phyloP scores from a whole-genome alignment of 208 protist genomes.

The Porcisia deanei region DNA sequence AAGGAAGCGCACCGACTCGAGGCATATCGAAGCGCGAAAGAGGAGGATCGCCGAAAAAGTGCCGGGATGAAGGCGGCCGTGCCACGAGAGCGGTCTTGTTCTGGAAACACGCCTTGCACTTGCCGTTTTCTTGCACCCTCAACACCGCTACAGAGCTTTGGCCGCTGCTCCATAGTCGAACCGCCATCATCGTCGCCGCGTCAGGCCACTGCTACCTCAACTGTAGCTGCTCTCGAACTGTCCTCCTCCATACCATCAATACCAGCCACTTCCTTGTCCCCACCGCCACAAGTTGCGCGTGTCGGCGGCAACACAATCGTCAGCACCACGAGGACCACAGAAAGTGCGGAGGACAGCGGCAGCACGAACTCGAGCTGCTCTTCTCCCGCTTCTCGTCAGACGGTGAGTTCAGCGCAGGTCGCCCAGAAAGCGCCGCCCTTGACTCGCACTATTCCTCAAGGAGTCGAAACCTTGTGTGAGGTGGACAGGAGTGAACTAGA shows the following conservation, averaged over 20 bases:
- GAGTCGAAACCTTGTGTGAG: background rate
- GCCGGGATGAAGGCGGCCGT: background rate
- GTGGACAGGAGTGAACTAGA: background rate
- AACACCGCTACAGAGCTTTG: background rate
- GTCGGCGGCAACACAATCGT: background rate
- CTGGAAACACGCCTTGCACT: background rate
- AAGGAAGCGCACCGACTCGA: slow-evolving; percentile 15
- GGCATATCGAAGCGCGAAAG: slow-evolving; percentile 11
- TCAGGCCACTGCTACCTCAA: background rate
- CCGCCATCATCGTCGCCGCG: background rate
- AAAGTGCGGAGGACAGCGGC: background rate
- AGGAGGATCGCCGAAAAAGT: background rate
- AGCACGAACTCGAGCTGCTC: background rate
- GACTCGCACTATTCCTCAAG: background rate
- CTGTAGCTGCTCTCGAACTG: background rate
- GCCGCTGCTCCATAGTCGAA: background rate
- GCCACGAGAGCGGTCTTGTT: background rate
- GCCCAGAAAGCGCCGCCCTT: background rate
- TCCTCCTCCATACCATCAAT: background rate
- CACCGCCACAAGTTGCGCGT: background rate
- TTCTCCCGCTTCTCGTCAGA: background rate
- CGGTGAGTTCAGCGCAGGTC: background rate
- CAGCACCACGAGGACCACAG: background rate
- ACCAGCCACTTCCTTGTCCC: background rate
- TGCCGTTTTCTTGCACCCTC: background rate